Conservation (phyloP, 1,284 basidiomycete species). For the Earliella scabrosa region DNA sequence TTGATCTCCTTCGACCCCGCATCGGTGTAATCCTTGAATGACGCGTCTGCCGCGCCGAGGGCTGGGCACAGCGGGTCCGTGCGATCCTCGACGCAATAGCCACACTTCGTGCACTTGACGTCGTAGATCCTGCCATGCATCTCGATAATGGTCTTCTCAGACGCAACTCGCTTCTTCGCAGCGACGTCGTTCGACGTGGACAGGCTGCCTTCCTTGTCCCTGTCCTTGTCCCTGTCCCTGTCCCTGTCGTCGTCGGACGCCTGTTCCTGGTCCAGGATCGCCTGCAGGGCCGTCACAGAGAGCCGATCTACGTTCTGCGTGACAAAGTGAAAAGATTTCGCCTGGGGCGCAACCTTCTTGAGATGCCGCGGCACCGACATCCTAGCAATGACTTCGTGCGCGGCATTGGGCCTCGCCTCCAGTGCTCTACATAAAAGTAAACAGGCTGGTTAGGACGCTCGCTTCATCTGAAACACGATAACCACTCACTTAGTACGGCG, state of each 20-base stretch:
- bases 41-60: conserved; percentile 28
- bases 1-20: conserved; percentile 9
- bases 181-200: background rate
- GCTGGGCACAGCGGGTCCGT: conserved; percentile 35
- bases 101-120: conserved; percentile 24
- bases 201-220: background rate
- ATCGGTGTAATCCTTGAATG: conserved; percentile 22
- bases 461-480: background rate
- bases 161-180: too few species aligned
- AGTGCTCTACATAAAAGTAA: conserved; percentile 27
- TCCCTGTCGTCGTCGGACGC: too few species aligned
- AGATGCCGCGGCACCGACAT: conserved; percentile 28
- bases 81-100: conserved; percentile 22
- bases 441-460: too few species aligned
- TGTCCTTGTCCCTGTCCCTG: background rate
- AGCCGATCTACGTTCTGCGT: conserved; percentile 48
- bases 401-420: conserved; percentile 38
- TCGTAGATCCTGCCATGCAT: conserved; percentile 43
- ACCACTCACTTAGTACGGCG: conserved; percentile 34
- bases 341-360: conserved; percentile 24
- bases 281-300: conserved; percentile 33
- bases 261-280: background rate
- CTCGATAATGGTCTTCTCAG: conserved; percentile 21
- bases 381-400: conserved; percentile 38
- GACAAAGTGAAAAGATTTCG: conserved; percentile 36